A percentile compares a stretch with the other conserved stretches of the same genome.
These are phyloP conservation scores for Sarocladium strictum DNA, from an alignment of 2,329 filamentous ascomycete species.

Conservation along the genomic window DNA sequence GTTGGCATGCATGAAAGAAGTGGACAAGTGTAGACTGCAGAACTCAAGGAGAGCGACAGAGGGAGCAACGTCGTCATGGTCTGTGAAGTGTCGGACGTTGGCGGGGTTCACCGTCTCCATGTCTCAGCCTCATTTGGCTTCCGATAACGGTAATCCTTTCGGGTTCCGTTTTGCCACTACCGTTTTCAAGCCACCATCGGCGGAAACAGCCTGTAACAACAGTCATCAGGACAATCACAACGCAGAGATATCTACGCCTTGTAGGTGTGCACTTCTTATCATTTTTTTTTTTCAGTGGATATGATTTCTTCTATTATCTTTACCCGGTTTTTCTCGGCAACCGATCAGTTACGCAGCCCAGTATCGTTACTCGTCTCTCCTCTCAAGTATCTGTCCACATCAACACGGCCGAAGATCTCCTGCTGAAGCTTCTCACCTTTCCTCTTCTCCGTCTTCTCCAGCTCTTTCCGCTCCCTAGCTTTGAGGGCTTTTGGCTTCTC, in stretches of 20 bases:
- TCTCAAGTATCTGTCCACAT: constrained; percentile 69
- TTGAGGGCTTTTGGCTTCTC: constrained; percentile 46
- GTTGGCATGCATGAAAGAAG: not conserved
- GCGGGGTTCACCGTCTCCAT: constrained; percentile 3
- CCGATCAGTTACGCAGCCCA: not conserved
- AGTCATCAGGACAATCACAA: too few species aligned
- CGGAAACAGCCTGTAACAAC: not conserved
- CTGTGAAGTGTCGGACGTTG: constrained; percentile 8
- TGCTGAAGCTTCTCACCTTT: constrained; percentile 58
- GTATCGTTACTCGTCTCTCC: constrained; percentile 21
- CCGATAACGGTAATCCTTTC: not conserved
- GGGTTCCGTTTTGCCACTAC: not conserved
- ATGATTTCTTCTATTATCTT: too few species aligned
- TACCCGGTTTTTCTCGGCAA: too few species aligned
- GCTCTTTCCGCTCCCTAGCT: constrained; percentile 62
- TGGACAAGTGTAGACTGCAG: not conserved
- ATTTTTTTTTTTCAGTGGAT: too few species aligned
- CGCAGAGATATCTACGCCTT: too few species aligned
- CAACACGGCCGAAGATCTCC: constrained; percentile 69
- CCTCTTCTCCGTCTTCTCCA: constrained; percentile 55
- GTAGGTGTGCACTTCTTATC: too few species aligned
- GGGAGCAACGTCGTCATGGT: constrained; percentile 6
- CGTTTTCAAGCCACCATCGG: not conserved
- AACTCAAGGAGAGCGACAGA: not conserved
- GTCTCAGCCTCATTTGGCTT: not conserved